Conservation (phyloP, 352 stramenopile species). For the Phytophthora sp. region DNA sequence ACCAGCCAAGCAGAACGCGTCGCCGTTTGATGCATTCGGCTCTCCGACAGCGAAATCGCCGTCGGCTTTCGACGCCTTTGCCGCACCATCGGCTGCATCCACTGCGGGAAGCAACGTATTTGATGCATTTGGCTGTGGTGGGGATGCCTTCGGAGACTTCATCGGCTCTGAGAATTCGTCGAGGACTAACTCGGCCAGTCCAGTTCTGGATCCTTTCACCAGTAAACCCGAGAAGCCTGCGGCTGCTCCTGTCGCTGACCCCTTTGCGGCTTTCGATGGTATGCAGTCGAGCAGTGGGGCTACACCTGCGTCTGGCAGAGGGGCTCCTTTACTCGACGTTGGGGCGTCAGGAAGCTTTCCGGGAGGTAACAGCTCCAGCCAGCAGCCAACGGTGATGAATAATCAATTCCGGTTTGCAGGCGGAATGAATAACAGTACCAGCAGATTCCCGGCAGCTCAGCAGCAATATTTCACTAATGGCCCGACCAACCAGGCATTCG, state of each 20-base stretch:
- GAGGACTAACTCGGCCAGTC: slow-evolving; percentile 38
- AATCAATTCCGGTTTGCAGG: slow-evolving; percentile 65
- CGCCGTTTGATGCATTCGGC: slow-evolving; percentile 53
- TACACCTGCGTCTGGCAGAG: slow-evolving; percentile 10
- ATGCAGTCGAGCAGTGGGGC: slow-evolving; percentile 35
- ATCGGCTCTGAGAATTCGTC: slow-evolving; percentile 33
- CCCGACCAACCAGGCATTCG: slow-evolving; percentile 23
- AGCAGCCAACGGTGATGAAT: slow-evolving; percentile 33
- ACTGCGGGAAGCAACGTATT: slow-evolving; percentile 32
- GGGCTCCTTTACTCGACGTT: slow-evolving; percentile 27
- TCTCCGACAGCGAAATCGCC: slow-evolving; percentile 21
- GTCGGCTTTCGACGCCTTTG: slow-evolving; percentile 47
- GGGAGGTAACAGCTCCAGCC: slow-evolving; percentile 12
- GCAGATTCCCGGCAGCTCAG: slow-evolving; percentile 37
- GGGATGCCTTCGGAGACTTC: slow-evolving; percentile 43
- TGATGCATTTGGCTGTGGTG: slow-evolving; percentile 47
- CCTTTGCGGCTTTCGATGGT: slow-evolving; percentile 72
- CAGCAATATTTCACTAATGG: slow-evolving; percentile 23
- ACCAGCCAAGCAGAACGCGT: slow-evolving; percentile 24
- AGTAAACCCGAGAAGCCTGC: slow-evolving; percentile 22
- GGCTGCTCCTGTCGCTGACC: slow-evolving; percentile 38
- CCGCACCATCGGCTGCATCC: slow-evolving; percentile 30
- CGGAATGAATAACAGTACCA: slow-evolving; percentile 34
- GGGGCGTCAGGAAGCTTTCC: slow-evolving; percentile 20
- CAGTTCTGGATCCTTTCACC: slow-evolving; percentile 41